Evolutionary conservation across 2,329 filamentous ascomycete species (phyloP).

Genomic region (Fusarium annulatum): DNA sequence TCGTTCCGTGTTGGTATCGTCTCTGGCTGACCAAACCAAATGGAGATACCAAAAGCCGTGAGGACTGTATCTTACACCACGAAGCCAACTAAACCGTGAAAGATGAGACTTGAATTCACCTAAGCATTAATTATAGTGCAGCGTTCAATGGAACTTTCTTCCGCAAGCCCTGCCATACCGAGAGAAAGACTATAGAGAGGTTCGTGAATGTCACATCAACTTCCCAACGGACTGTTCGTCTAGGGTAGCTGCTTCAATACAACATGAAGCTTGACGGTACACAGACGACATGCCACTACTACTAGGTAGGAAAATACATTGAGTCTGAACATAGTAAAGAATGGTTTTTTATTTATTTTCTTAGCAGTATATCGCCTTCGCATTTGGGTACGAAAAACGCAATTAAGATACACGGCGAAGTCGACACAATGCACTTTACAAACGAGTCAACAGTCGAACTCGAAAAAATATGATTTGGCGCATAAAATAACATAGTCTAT

Average conservation of each 20-base stretch:
- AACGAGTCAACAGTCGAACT: fast-evolving
- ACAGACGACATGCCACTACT: no score
- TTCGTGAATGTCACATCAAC: no score
- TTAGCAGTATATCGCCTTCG: fast-evolving
- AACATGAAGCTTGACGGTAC: no score
- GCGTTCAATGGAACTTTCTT: background rate
- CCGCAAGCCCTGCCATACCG: no score
- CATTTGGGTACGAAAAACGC: fast-evolving
- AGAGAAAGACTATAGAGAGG: no score
- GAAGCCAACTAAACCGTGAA: background rate
- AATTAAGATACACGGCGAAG: fast-evolving
- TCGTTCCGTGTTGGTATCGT: fast-evolving
- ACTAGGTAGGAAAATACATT: no score
- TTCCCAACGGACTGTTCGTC: no score
- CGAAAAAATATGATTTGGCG: fast-evolving
- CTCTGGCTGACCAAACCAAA: no score
- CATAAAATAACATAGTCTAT: background rate
- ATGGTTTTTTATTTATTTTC: no score
- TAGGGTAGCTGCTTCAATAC: background rate
- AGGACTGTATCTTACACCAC: fast-evolving
- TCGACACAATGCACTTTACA: fast-evolving
- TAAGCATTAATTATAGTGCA: fast-evolving
- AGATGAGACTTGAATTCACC: fast-evolving
- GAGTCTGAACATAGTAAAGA: no score
- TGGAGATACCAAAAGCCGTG: no score